Evolutionary conservation across 305 asterid genomes (phyloP).

Genomic region (Fraxinus xanthoxyloides): DNA sequence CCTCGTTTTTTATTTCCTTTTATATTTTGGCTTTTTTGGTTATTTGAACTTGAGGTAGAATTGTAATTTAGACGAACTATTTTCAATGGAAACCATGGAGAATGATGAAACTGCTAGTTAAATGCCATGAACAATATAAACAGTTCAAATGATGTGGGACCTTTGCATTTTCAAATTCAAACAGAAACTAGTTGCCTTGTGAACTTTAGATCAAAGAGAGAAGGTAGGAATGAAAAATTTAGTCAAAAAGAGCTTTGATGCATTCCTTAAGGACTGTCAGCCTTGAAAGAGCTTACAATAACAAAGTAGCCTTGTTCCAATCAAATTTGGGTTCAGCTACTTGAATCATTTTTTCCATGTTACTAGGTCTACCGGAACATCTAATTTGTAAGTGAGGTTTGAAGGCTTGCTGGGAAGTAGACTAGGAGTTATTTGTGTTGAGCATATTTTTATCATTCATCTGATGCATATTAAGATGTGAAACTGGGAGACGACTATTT

Average conservation of each 20-base stretch:
- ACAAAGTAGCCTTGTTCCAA: background rate
- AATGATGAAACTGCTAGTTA: background rate
- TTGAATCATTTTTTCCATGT: background rate
- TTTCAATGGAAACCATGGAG: background rate
- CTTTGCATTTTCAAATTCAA: background rate
- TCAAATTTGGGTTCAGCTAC: background rate
- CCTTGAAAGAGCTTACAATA: background rate
- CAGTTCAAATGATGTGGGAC: background rate
- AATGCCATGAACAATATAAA: background rate
- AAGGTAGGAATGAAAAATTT: background rate
- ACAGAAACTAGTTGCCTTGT: background rate
- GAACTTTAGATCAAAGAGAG: background rate
- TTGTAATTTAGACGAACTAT: background rate
- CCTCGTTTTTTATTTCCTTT: background rate
- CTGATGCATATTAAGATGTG: background rate
- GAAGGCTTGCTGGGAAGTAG: background rate
- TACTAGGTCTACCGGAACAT: background rate
- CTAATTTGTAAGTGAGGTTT: background rate
- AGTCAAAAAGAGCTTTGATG: background rate
- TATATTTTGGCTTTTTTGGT: background rate
- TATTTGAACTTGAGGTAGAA: background rate
- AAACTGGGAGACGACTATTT: background rate
- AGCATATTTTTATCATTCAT: background rate
- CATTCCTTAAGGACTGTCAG: background rate
- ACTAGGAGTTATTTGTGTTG: background rate